These are phyloP conservation scores for Malus hybrid DNA, from an alignment of 331 rosid species.

Conservation along the genomic window DNA sequence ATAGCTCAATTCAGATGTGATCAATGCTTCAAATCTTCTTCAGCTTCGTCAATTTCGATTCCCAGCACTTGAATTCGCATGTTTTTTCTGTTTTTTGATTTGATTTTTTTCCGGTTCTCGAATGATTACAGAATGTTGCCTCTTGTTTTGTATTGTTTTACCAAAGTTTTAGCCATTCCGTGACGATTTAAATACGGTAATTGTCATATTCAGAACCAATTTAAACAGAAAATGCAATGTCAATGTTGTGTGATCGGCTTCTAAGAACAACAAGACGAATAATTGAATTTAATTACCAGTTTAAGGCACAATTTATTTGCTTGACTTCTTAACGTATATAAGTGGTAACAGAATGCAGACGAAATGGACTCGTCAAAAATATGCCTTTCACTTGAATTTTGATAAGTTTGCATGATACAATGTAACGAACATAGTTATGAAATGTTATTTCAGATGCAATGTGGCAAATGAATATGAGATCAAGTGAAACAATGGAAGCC, in stretches of 20 bases:
- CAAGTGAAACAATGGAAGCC: constrained; percentile 79
- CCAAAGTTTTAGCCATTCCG: background rate
- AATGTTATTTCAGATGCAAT: constrained; percentile 65
- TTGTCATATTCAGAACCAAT: background rate
- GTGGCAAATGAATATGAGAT: constrained; percentile 88
- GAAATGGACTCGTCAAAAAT: background rate
- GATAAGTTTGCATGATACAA: background rate
- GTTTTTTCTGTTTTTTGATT: no score
- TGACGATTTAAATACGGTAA: background rate
- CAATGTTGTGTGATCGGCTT: background rate
- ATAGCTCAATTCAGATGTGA: background rate
- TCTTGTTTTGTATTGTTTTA: background rate
- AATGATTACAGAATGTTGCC: background rate
- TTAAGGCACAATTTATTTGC: background rate
- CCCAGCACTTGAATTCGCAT: background rate
- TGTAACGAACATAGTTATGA: constrained; percentile 5
- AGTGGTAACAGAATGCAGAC: background rate
- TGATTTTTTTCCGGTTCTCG: background rate
- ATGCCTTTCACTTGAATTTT: constrained; percentile 4
- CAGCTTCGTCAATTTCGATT: background rate
- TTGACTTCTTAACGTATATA: background rate
- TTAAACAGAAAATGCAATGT: background rate
- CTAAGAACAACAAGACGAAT: background rate
- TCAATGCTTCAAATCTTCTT: constrained; percentile 1
- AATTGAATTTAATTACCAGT: background rate